Evolutionary conservation across 2,329 filamentous ascomycete species (phyloP), one percentile per base, ranked within the genome.

Genomic region (Thelonectria rubi): DNA sequence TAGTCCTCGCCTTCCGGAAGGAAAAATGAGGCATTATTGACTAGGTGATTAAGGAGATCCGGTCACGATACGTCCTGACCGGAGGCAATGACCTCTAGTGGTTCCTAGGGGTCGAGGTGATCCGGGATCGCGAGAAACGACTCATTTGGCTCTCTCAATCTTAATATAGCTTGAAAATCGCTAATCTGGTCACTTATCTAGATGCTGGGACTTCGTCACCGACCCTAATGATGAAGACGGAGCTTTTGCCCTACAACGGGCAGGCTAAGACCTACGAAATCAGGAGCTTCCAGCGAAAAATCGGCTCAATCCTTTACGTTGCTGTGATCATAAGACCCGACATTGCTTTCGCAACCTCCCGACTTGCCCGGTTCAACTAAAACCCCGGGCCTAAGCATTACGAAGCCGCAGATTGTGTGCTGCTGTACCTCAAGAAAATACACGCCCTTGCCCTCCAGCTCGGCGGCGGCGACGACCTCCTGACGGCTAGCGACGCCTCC

Each of bases 381-480:
- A 59, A 59, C 43, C 49, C 42, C 48, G 42, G 49, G 21, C 30
- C 26, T 10, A 18, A 39, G 30, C 21, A 59, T 49, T 21, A 47
- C 12, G 9, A 48, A 32, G 49, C 49, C 5, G 49, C 32, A 14
- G 17, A 59, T 15, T 15, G 42, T 14, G 12, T 37, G 2, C 12
- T 59, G 10, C 14, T 14, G 18, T 59, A 59, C 40, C 32, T 59
- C 10, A 14, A 7, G 37, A n/a, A n/a, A 39, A 39, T 14, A 39
- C 37, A 39, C 15, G 15, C 15, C 8, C 15, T 39, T 9, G 37
- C 37, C 37, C 37, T 39, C 6, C 37, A 39, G 15, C 15, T 39
- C 15, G 15, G 37, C 5, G 37, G 37, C 15, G 37, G 37, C 11
- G 37, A 39, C 15, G 15, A 39, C n/a, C n/a, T n/a, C n/a, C n/a